Percentiles rank a stretch among this genome's conserved stretches.
Evolutionary conservation across 345 rosid species (phyloP).

Genomic region (Brassica napus): Da-Ae NC_063452.1:59933501-59934000

Average conservation of each 20-base stretch:
- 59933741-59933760: conserved; percentile 18
- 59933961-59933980: conserved; percentile 74
- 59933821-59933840: conserved; percentile 14
- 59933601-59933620: background rate
- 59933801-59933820: conserved; percentile 15
- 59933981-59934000: conserved; percentile 71
- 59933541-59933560: background rate
- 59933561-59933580: background rate
- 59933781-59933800: conserved; percentile 24
- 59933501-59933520: background rate
- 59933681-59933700: background rate
- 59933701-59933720: background rate
- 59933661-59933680: background rate
- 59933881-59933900: conserved; percentile 70
- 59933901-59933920: conserved; percentile 54
- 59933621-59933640: background rate
- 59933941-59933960: conserved; percentile 75
- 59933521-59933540: background rate
- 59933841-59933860: background rate
- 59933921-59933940: conserved; percentile 75
- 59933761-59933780: conserved; percentile 16
- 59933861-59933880: conserved; percentile 47
- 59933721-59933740: background rate
- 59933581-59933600: background rate
- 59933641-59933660: background rate